Conservation (phyloP, 768 basidiomycete genomes). For the Ramaria sp. region DNA sequence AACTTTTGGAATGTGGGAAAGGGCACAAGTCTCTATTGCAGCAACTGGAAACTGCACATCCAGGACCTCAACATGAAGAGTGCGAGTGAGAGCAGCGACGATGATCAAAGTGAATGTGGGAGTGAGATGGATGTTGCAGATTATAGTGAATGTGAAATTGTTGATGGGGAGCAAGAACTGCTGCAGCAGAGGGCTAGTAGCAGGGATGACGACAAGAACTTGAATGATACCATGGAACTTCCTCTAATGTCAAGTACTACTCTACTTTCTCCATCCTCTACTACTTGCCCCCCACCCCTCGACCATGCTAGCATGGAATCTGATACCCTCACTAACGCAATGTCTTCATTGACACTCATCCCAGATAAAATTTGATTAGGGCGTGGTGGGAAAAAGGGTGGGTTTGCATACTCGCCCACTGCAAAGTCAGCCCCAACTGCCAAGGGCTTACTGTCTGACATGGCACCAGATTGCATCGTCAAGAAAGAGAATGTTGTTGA, state of each 20-base stretch:
- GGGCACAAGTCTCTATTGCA: slow-evolving; percentile 69
- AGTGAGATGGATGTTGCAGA: slow-evolving; percentile 8
- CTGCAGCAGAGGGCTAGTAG: slow-evolving; percentile 10
- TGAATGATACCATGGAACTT: too few species aligned
- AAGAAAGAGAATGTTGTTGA: not conserved
- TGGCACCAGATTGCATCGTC: not conserved
- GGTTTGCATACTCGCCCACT: slow-evolving; percentile 25
- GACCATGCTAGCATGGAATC: slow-evolving; percentile 17
- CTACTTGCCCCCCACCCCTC: too few species aligned
- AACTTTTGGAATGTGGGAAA: too few species aligned
- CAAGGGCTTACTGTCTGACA: not conserved
- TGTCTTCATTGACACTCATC: slow-evolving; percentile 44
- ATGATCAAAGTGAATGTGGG: slow-evolving; percentile 12
- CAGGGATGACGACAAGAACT: too few species aligned
- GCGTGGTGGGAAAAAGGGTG: slow-evolving; percentile 49
- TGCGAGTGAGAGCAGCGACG: slow-evolving; percentile 13
- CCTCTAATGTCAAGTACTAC: too few species aligned
- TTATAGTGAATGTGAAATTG: slow-evolving; percentile 12
- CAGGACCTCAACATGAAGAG: slow-evolving; percentile 15
- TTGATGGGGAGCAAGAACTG: slow-evolving; percentile 10
- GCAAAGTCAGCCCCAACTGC: not conserved
- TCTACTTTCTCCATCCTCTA: not conserved
- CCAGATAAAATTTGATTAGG: slow-evolving; percentile 66
- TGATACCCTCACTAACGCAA: slow-evolving; percentile 38
- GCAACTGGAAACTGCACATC: slow-evolving; percentile 49